Percentiles rank a stretch among this genome's conserved stretches.
Evolutionary conservation across 805 yeast species (phyloP).

Genomic region (Metschnikowia hibisci): DNA sequence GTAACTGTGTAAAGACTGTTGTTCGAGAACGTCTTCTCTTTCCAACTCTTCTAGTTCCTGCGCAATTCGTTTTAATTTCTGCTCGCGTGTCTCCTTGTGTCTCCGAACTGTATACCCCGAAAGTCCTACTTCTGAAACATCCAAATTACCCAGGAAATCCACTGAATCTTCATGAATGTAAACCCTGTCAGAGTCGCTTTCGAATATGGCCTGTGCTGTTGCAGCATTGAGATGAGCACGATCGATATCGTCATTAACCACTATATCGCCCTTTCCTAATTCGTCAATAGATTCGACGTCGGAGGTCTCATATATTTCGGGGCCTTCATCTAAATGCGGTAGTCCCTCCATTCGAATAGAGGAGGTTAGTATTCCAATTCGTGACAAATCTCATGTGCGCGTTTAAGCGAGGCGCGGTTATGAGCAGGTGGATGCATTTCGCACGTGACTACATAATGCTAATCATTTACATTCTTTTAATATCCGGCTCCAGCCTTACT

Average conservation of each 20-base stretch:
- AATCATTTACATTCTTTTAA: no score
- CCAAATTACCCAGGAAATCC: constrained; percentile 37
- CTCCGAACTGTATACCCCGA: constrained; percentile 6
- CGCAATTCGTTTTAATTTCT: constrained; percentile 35
- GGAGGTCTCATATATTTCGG: constrained; percentile 45
- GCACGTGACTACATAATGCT: no score
- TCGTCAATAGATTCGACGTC: constrained; percentile 36
- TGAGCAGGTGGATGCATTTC: not conserved
- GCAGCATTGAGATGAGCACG: constrained; percentile 11
- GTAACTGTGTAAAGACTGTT: not conserved
- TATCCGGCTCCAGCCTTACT: constrained; percentile 34
- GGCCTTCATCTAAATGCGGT: constrained; percentile 14
- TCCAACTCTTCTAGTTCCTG: constrained; percentile 38
- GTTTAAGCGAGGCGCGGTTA: constrained; percentile 1
- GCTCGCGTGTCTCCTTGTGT: constrained; percentile 34
- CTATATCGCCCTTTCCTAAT: constrained; percentile 1
- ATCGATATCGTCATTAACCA: constrained; percentile 14
- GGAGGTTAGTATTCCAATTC: not conserved
- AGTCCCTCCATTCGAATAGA: constrained; percentile 6
- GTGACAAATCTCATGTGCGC: not conserved
- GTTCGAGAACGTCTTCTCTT: constrained; percentile 9
- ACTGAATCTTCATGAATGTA: constrained; percentile 22
- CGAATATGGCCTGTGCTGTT: constrained; percentile 22
- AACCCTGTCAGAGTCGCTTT: constrained; percentile 14
- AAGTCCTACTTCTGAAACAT: constrained; percentile 7